Base-by-base conservation (phyloP, 208 protist genomes). In the Leishmania martiniquensis region DNA sequence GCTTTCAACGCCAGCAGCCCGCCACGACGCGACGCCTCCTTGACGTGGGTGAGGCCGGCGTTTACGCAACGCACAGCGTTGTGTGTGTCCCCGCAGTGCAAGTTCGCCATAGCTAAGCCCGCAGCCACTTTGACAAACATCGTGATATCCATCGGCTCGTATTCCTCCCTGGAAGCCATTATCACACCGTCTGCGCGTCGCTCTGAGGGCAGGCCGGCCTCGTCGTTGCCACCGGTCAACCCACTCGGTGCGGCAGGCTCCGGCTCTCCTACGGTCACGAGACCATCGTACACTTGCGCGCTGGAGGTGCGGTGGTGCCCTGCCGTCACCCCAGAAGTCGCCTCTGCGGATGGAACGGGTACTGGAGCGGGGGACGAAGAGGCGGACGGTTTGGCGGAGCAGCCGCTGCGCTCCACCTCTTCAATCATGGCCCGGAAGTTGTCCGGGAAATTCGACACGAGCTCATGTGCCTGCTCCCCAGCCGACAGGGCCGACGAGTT, bases 401-500 rank as follows among this genome's bases (percentile, higher is more conserved):
- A 93, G 32, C 93, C 93, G 65, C 86, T 92, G 42, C 74, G 78
- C 77, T 97, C 93, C 51, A 97, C 91, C 59, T 95, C 86, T 52
- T 97, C 93, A 25, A 97, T 84, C 55, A 97, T 84, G 3, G 79
- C 74, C 2, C 91, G 80, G 76, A 97, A 95, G 74, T 97, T 96
- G 63, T 97, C 91, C 12, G 86, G 52, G 69, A 97, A 97, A 70
- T 77, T 89, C 2, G 83, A 63, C 4, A 97, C 78, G 5, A 97
- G 82, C 69, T 97, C 93, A 72, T 95, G 86, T 2, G 89, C 75
- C 79, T 89, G 89, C 73, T 94, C 87, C 9, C 80, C 86, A 9
- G 77, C 80, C n/a, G 85, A 80, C 47, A 89, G 68, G 1, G 70
- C 82, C 7, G 84, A 87, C 6, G 82, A 90, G 77, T 51, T 87